A percentile compares a stretch with the other conserved stretches of the same genome.
phyloP scores from a whole-genome alignment of 352 stramenopile genomes.

The Phytophthora ohioensis region DNA sequence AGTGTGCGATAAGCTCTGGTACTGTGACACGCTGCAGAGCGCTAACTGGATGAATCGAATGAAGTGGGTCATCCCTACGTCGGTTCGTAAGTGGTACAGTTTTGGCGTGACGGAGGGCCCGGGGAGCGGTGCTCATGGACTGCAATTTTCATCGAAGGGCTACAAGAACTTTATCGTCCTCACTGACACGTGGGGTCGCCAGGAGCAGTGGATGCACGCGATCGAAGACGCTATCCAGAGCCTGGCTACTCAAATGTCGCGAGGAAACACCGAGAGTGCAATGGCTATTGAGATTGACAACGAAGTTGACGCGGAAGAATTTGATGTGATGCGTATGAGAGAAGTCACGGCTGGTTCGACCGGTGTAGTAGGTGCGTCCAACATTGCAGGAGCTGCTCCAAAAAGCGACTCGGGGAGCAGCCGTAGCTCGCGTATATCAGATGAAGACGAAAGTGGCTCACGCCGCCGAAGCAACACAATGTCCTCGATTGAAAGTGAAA shows the following conservation, averaged over 20 bases:
- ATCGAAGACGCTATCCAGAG: constrained; percentile 83
- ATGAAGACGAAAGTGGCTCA: constrained; percentile 37
- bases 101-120: constrained; percentile 83
- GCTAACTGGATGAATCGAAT: constrained; percentile 89
- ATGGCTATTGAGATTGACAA: constrained; percentile 91
- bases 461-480: constrained; percentile 46
- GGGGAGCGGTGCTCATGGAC: constrained; percentile 82
- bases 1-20: constrained; percentile 91
- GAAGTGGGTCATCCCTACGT: constrained; percentile 91
- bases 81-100: constrained; percentile 89
- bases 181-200: constrained; percentile 84
- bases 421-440: constrained; percentile 24
- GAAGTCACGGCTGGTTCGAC: constrained; percentile 28
- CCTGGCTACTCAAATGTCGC: constrained; percentile 62
- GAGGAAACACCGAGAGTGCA: constrained; percentile 73
- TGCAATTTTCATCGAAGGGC: constrained; percentile 89
- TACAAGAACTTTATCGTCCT: constrained; percentile 92
- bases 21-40: constrained; percentile 86
- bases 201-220: constrained; percentile 90
- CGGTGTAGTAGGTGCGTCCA: constrained; percentile 19
- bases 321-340: constrained; percentile 67
- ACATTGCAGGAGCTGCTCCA: constrained; percentile 20
- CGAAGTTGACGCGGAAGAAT: constrained; percentile 83
- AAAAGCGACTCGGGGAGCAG: constrained; percentile 42
- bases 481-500: constrained; percentile 45